Percentiles rank a stretch among this genome's conserved stretches.
Evolutionary conservation across 169 alveolate genomes (phyloP).

Genomic region (Plasmodium chabaudi): DNA sequence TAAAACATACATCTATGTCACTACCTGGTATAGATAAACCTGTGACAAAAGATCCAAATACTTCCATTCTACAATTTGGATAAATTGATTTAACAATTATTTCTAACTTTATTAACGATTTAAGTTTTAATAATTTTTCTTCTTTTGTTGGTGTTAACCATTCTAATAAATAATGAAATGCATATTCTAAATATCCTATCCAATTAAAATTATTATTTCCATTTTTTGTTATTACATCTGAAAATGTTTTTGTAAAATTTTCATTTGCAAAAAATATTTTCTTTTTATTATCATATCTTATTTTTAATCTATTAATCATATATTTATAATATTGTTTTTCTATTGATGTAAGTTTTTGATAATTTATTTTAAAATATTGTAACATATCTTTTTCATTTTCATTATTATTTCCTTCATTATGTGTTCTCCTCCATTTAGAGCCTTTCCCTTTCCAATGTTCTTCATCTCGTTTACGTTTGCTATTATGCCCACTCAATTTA

Average conservation of each 20-base stretch:
- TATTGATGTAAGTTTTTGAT: constrained; percentile 7
- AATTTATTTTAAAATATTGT: constrained; percentile 33
- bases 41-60: constrained; percentile 62
- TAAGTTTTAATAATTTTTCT: constrained; percentile 49
- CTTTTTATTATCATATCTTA: constrained; percentile 28
- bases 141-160: constrained; percentile 75
- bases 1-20: constrained; percentile 64
- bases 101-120: constrained; percentile 43
- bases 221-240: constrained; percentile 17
- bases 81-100: constrained; percentile 46
- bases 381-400: constrained; percentile 1
- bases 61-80: constrained; percentile 46
- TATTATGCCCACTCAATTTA: background rate
- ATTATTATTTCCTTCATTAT: background rate
- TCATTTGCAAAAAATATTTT: constrained; percentile 38
- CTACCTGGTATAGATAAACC: constrained; percentile 68
- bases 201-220: constrained; percentile 4
- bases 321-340: constrained; percentile 44
- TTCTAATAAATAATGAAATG: constrained; percentile 42
- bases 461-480: background rate
- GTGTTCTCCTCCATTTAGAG: background rate
- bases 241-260: constrained; percentile 21
- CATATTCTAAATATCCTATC: constrained; percentile 47
- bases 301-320: constrained; percentile 55
- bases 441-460: background rate